phyloP scores from a whole-genome alignment of 768 basidiomycete species.

The Hypholoma sublateritium region DNA sequence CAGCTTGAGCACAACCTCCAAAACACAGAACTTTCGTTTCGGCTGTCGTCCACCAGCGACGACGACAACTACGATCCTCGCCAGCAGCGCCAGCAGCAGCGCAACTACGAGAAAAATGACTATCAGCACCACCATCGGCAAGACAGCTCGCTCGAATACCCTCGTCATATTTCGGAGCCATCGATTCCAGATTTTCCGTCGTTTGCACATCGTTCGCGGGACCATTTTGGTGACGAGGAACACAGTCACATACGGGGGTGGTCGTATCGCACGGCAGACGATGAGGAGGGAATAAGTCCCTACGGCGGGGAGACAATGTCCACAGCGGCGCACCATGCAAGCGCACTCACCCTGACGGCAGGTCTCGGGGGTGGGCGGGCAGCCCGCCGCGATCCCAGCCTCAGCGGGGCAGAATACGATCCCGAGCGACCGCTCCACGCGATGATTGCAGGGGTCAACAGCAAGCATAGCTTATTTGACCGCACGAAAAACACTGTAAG shows the following conservation, averaged over 20 bases:
- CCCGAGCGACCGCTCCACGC: slow-evolving; percentile 77
- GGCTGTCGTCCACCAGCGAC: slow-evolving; percentile 50
- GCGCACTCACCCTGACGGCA: slow-evolving; percentile 81
- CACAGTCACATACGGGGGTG: slow-evolving; percentile 50
- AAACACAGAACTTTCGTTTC: slow-evolving; percentile 69
- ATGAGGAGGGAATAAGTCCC: slow-evolving; percentile 68
- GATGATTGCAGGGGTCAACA: slow-evolving; percentile 64
- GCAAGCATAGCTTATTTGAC: slow-evolving; percentile 57
- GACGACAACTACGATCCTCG: slow-evolving; percentile 18
- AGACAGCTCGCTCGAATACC: slow-evolving; percentile 64
- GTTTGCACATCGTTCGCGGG: slow-evolving; percentile 55
- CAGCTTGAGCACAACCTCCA: slow-evolving; percentile 79
- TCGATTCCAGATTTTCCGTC: slow-evolving; percentile 60
- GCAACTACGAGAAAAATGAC: neutral
- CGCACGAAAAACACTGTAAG: slow-evolving; percentile 49
- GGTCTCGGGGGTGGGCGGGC: slow-evolving; percentile 66
- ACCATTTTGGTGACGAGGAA: slow-evolving; percentile 56
- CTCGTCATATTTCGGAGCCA: slow-evolving; percentile 66
- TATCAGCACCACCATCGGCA: slow-evolving; percentile 31
- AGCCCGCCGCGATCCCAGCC: slow-evolving; percentile 50
- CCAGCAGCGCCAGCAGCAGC: slow-evolving; percentile 11
- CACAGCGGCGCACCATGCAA: slow-evolving; percentile 88
- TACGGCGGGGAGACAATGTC: slow-evolving; percentile 74
- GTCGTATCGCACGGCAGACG: slow-evolving; percentile 55
- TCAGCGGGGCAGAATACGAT: slow-evolving; percentile 83